A percentile compares a stretch with the other conserved stretches of the same genome.
Conservation (phyloP, 2,329 filamentous ascomycete species). For the Mollisia scopiformis region DNA sequence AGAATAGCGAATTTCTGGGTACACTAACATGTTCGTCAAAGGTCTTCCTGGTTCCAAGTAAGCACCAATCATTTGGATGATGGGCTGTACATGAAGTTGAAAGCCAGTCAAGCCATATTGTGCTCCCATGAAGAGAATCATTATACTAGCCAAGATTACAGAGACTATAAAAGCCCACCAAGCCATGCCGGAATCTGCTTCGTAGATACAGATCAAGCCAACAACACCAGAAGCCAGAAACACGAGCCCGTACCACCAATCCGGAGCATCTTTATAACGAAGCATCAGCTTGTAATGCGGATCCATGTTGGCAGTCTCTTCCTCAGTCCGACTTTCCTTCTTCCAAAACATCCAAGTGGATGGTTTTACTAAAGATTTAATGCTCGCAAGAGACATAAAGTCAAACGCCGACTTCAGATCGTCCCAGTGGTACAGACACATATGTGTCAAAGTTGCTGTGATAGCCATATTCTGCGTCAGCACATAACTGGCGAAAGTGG, state of each 20-base stretch:
- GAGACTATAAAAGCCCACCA: conserved; percentile 35
- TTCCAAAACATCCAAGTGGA: conserved; percentile 24
- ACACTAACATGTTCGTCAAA: conserved; percentile 65
- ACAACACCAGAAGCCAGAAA: conserved; percentile 51
- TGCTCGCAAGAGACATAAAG: conserved; percentile 11
- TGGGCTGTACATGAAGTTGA: conserved; percentile 48
- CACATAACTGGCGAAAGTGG: conserved; percentile 41
- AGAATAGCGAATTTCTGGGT: not conserved
- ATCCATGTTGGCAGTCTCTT: conserved; percentile 38
- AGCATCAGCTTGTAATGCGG: conserved; percentile 57
- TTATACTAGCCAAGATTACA: conserved; percentile 36
- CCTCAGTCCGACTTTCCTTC: not conserved
- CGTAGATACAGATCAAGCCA: conserved; percentile 15
- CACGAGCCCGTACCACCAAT: conserved; percentile 59
- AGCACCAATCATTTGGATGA: conserved; percentile 50
- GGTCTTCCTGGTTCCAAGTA: conserved; percentile 58
- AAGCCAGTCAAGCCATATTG: conserved; percentile 50
- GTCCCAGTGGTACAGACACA: conserved; percentile 40
- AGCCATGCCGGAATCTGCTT: conserved; percentile 17
- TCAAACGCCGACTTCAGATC: conserved; percentile 41
- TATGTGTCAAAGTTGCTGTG: conserved; percentile 47
- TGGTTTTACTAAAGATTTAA: conserved; percentile 15
- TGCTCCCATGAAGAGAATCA: conserved; percentile 29
- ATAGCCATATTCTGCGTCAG: conserved; percentile 47
- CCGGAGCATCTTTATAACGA: conserved; percentile 55